Evolutionary conservation across 371 early-diverging fungal species (phyloP).

Genomic region (Mortierella sp.): DNA sequence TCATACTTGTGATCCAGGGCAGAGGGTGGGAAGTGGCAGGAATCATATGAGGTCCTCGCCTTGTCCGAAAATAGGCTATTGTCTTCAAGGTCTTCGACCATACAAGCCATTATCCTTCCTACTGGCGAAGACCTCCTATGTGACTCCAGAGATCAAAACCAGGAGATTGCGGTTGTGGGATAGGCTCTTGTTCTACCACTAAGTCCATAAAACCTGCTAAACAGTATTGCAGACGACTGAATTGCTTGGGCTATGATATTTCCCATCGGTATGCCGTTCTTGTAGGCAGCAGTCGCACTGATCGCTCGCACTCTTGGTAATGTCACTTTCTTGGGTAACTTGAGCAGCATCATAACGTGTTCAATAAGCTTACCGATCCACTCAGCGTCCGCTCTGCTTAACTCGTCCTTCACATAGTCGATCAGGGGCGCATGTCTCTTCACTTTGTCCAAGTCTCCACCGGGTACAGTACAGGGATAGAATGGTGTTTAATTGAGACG

Average conservation of each 20-base stretch:
- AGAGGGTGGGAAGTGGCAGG: too few relatives aligned
- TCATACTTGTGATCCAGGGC: too few relatives aligned
- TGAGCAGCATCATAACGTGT: not conserved
- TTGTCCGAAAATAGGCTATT: too few relatives aligned
- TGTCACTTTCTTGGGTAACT: not conserved
- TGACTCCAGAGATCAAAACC: too few relatives aligned
- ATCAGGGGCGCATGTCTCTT: too few relatives aligned
- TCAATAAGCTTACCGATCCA: slow-evolving; percentile 1
- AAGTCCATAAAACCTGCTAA: slow-evolving; percentile 16
- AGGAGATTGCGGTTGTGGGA: not conserved
- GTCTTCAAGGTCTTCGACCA: too few relatives aligned
- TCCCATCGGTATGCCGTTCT: not conserved
- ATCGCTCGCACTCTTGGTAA: slow-evolving; percentile 5
- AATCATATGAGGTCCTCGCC: too few relatives aligned
- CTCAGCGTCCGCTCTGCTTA: not conserved
- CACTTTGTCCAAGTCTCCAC: slow-evolving; percentile 1
- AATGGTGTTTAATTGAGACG: slow-evolving; percentile 1
- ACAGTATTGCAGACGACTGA: slow-evolving; percentile 17
- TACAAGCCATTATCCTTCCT: too few relatives aligned
- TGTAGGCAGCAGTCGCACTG: slow-evolving; percentile 7
- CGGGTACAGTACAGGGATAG: slow-evolving; percentile 3
- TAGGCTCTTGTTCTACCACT: slow-evolving; percentile 6
- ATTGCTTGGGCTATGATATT: slow-evolving; percentile 12
- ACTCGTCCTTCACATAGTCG: not conserved
- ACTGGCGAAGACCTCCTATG: too few relatives aligned